Evolutionary conservation across 108 stramenopile species (phyloP), one percentile per base, ranked within the genome.

Genomic region (Skeletonema grethae): DNA sequence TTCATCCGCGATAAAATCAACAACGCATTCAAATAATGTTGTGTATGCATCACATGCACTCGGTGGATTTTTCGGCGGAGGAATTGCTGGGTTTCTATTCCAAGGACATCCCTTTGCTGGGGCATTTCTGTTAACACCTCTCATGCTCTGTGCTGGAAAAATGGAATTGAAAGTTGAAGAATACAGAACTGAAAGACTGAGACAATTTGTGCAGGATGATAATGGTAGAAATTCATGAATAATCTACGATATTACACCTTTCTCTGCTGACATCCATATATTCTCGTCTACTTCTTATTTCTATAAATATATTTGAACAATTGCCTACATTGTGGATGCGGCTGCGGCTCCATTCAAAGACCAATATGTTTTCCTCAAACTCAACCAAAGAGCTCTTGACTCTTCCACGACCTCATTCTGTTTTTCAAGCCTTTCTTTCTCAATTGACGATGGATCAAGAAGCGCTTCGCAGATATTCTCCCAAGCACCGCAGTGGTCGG

Each of bases 31-130:
- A 32, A 61, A 20, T 34, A 22, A 30, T 34, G 24, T 65, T 43
- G 11, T 59, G 35, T 82, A 77, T 65, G 82, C 81, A 2, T 90
- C 92, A 28, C 87, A 93, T 77, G 85, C 86, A 12, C 66, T 90
- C 60, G 86, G 85, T 20, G 92, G 92, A 35, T 34, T 82, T 0
- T 31, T 68, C 1, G 92, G 88, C 9, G 92, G 92, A 0, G 83
- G 85, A 0, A 13, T 88, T 16, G 82, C 83, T 36, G 92, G 89
- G 58, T 75, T 63, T 30, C 45, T 90, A 50, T 93, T 81, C 57
- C 84, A 88, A 28, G 78, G 74, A 9, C 71, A 79, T 39, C 86
- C 89, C 2, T 16, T 89, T 20, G 64, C 72, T 36, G 89, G 92
- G 29, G 74, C 87, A 24, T 48, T 90, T 15, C 53, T 82, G 15